Evolutionary conservation across 2,329 filamentous ascomycete genomes (phyloP), one percentile per base, ranked within the genome.

Genomic region (Bipolaris bicolor): DNA sequence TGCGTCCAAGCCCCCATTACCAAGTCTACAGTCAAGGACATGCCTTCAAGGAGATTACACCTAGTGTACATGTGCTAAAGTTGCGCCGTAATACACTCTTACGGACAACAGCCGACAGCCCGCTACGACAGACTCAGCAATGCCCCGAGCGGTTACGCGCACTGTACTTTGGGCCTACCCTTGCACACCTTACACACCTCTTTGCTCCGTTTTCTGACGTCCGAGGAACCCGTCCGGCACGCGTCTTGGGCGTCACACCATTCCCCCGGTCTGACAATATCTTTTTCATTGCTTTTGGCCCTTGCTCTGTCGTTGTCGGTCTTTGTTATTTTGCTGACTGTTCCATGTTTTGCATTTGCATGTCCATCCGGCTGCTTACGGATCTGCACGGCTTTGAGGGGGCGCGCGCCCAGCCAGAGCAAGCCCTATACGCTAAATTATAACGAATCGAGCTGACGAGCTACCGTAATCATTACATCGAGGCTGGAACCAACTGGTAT

Each of bases 321-420:
- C 7, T 45, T 45, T 31, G 1, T 7, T 45, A 18, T 45, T 45
- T 31, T 18, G 15, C 24, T 34, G 18, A 34, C 49, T 26, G 39
- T 36, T 31, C 49, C 49, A 51, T 43, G 37, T 41, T 50, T 41
- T 49, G 26, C 13, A n/a, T n/a, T 43, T 43, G n/a, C 49, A 29
- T 29, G 20, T 15, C 9, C 15, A 37, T 34, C 31, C 49, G 39
- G 49, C 41, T 37, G 22, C 13, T 24, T 45, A 41, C 49, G 49
- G 49, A 52, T 45, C 31, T 48, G 45, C 33, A 37, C 45, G 18
- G 45, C 11, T 34, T 29, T 29, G 31, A 5, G 16, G 7, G 33
- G 15, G 18, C 3, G 3, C 3, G 3, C 31, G 31, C 16, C 31
- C 31, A 24, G 31, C 39, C 29, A 43, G 20, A 33, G 13, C 26